Evolutionary conservation across 73 alveolate species (phyloP), one percentile per base, ranked within the genome.

Genomic region (Paramecium primaurelia): DNA sequence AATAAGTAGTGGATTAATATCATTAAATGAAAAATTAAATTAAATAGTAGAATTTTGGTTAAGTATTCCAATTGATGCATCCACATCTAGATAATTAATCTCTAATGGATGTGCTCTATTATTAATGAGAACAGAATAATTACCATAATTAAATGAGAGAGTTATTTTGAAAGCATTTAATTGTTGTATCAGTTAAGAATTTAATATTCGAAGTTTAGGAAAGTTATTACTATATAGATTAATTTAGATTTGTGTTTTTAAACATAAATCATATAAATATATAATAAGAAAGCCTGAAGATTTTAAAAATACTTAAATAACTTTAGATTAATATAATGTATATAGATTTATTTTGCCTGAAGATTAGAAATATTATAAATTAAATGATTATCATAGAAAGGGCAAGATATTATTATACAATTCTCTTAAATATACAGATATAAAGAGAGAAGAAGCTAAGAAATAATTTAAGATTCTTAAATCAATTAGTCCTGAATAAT

Each of bases 181-280:
- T 37, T 34, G 60, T 22, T 73, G 87, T 18, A 37, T 36, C 4
- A 73, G 87, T 38, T 34, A 32, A 14, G 87, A 73, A 37, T 73
- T 73, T 2, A 73, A 73, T 73, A 73, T 73, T 36, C 28, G 87
- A 73, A 40, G 58, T 22, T 73, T 73, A 30, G 87, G 87, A 9
- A 73, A 44, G 26, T 8, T 73, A 6, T 59, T 73, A 8, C 68
- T 73, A 4, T 73, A 37, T 38, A 73, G 87, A 38, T 73, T 73
- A 73, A 73, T 73, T 32, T 37, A 73, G 47, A 37, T 73, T 38
- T 11, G 58, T 34, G 59, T 37, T 30, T 37, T 37, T 73, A 37
- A 73, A 14, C 25, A 73, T 18, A 37, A 34, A 37, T 10, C 40
- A 36, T 73, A 37, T 38, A 36, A 38, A 16, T 37, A 73, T 11